Conservation (phyloP, 2,329 filamentous ascomycete species). For the Alternaria ethzedia region DNA sequence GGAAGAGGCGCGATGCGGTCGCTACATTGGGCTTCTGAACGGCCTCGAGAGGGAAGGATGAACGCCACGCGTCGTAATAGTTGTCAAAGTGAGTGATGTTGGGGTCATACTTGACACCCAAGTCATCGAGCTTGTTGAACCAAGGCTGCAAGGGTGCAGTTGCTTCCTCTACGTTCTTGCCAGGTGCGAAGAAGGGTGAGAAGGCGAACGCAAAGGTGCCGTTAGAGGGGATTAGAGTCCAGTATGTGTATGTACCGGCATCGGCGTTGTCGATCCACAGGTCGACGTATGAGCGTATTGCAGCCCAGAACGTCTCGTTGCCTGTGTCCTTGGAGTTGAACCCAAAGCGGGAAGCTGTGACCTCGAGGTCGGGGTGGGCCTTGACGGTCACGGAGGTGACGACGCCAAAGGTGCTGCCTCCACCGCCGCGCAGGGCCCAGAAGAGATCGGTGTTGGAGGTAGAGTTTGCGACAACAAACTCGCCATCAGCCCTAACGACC, state of each 20-base stretch:
- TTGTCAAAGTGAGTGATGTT: constrained; percentile 43
- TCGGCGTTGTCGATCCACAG: constrained; percentile 46
- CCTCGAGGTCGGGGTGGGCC: constrained; percentile 42
- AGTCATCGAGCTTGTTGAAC: constrained; percentile 36
- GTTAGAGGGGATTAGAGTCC: constrained; percentile 40
- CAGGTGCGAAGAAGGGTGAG: constrained; percentile 44
- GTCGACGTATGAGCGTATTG: constrained; percentile 37
- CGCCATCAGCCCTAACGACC: constrained; percentile 41
- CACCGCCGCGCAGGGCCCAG: constrained; percentile 47
- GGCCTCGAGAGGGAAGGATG: constrained; percentile 44
- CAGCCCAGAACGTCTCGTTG: constrained; percentile 47
- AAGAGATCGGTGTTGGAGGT: constrained; percentile 42
- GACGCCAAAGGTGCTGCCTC: constrained; percentile 44
- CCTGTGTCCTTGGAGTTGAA: constrained; percentile 40
- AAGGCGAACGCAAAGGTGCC: constrained; percentile 43
- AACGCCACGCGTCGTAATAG: constrained; percentile 43
- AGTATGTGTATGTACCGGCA: constrained; percentile 45
- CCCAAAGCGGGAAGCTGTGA: constrained; percentile 40
- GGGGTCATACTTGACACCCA: constrained; percentile 41
- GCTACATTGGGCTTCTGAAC: constrained; percentile 43
- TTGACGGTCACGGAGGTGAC: constrained; percentile 44
- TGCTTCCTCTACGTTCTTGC: constrained; percentile 39
- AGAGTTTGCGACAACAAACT: constrained; percentile 38
- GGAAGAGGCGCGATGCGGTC: constrained; percentile 43
- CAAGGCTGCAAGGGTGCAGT: constrained; percentile 41